phyloP scores from a whole-genome alignment of 257 asterid species.

The Petunia secreta region DNA sequence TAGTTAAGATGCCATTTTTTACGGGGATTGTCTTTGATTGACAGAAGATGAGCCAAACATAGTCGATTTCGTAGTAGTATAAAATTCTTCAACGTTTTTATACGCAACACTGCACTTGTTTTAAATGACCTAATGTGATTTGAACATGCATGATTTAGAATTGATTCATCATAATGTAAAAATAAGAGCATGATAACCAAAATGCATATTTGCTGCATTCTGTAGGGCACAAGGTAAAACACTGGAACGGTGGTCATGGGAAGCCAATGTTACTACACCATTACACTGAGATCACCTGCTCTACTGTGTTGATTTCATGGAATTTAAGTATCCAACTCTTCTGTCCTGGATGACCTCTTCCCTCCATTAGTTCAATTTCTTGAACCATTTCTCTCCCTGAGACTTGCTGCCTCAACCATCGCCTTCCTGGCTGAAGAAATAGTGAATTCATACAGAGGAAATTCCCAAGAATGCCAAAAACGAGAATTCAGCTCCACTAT shows the following conservation, averaged over 20 bases:
- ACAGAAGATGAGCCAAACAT: background rate
- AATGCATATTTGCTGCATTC: conserved; percentile 10
- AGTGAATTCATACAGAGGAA: conserved; percentile 16
- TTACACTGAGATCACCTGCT: conserved; percentile 56
- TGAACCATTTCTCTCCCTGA: conserved; percentile 69
- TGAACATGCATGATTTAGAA: background rate
- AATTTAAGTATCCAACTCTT: conserved; percentile 81
- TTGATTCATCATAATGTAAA: background rate
- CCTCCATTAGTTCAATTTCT: conserved; percentile 85
- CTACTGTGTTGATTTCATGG: conserved; percentile 60
- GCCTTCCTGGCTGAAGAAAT: conserved; percentile 75
- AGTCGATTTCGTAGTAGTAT: background rate
- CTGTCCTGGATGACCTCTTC: conserved; percentile 85
- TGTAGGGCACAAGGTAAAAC: background rate
- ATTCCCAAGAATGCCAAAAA: background rate
- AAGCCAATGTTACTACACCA: background rate
- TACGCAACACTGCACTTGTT: background rate
- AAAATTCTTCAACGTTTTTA: background rate
- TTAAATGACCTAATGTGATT: background rate
- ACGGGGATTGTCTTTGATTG: background rate
- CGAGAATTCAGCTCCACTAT: background rate
- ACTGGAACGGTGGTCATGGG: conserved; percentile 4
- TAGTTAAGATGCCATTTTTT: background rate
- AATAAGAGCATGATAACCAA: background rate
- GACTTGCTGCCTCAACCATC: conserved; percentile 87